Evolutionary conservation across 1,284 basidiomycete genomes (phyloP).

Genomic region (Taiwanofungus camphoratus): DNA sequence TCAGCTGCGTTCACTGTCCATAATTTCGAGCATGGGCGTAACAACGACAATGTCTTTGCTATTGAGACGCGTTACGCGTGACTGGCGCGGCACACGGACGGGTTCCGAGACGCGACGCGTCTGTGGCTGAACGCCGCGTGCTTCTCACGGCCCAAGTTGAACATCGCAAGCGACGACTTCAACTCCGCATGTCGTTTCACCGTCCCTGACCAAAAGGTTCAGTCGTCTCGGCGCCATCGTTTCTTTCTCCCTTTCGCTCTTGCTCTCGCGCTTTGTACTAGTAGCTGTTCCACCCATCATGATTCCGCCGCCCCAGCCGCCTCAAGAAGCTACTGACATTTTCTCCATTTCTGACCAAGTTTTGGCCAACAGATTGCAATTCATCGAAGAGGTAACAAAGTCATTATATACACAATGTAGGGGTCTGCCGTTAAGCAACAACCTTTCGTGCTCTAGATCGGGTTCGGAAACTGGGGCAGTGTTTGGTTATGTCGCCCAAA

Average conservation of each 20-base stretch:
- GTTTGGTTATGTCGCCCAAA: slow-evolving; percentile 73
- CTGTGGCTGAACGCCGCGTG: slow-evolving; percentile 14
- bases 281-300: slow-evolving; percentile 15
- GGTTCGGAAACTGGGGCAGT: slow-evolving; percentile 84
- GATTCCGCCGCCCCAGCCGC: slow-evolving; percentile 24
- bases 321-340: slow-evolving; percentile 37
- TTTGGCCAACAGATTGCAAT: slow-evolving; percentile 62
- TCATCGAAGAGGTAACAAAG: slow-evolving; percentile 61
- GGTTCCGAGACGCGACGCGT: slow-evolving; percentile 9
- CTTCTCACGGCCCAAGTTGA: slow-evolving; percentile 20
- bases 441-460: slow-evolving; percentile 47
- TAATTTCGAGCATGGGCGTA: too few species aligned
- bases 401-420: slow-evolving; percentile 4
- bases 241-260: slow-evolving; percentile 10
- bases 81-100: background rate
- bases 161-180: slow-evolving; percentile 15
- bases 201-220: slow-evolving; percentile 3
- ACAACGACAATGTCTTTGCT: too few species aligned
- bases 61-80: too few species aligned
- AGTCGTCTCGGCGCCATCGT: slow-evolving; percentile 5
- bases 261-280: slow-evolving; percentile 15
- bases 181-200: slow-evolving; percentile 11
- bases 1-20: too few species aligned
- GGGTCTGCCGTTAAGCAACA: slow-evolving; percentile 3
- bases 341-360: slow-evolving; percentile 57